phyloP scores from a whole-genome alignment of 768 basidiomycete genomes.

The Phlebiopsis flavidoalba region DNA sequence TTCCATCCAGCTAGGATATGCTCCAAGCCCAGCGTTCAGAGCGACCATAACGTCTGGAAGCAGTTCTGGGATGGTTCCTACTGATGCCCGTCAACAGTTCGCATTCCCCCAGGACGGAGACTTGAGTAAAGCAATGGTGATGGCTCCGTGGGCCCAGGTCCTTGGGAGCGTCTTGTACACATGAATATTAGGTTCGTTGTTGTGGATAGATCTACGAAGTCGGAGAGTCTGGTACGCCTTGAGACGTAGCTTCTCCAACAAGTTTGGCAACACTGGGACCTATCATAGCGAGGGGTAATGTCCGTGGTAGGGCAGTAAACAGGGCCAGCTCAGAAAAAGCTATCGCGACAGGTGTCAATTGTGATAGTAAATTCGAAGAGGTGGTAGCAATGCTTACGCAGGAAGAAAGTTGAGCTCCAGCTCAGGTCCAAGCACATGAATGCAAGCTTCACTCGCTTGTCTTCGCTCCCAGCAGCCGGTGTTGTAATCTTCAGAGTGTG shows the following conservation, averaged over 20 bases:
- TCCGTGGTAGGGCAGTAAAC: constrained; percentile 39
- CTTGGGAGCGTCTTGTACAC: constrained; percentile 30
- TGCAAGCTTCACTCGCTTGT: constrained; percentile 24
- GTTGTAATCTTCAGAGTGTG: constrained; percentile 29
- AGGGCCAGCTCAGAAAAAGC: constrained; percentile 44
- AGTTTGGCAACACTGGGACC: constrained; percentile 29
- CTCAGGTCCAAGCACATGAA: constrained; percentile 37
- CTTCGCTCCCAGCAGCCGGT: constrained; percentile 17
- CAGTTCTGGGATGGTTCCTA: neutral
- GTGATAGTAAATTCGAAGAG: too few species aligned
- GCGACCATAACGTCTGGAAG: constrained; percentile 39
- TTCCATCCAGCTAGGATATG: constrained; percentile 32
- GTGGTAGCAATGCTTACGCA: constrained; percentile 25
- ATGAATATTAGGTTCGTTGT: constrained; percentile 23
- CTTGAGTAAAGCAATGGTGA: constrained; percentile 30
- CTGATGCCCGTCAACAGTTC: too few species aligned
- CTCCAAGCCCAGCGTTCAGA: constrained; percentile 34
- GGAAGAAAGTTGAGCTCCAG: constrained; percentile 36
- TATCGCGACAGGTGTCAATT: too few species aligned
- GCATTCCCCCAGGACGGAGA: constrained; percentile 13
- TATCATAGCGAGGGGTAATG: constrained; percentile 37
- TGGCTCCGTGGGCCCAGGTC: constrained; percentile 32
- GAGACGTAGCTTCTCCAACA: constrained; percentile 21
- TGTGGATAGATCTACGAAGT: constrained; percentile 27
- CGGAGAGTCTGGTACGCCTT: constrained; percentile 20